phyloP scores from a whole-genome alignment of 2,329 filamentous ascomycete genomes.

The Cladosporium sp. region DNA sequence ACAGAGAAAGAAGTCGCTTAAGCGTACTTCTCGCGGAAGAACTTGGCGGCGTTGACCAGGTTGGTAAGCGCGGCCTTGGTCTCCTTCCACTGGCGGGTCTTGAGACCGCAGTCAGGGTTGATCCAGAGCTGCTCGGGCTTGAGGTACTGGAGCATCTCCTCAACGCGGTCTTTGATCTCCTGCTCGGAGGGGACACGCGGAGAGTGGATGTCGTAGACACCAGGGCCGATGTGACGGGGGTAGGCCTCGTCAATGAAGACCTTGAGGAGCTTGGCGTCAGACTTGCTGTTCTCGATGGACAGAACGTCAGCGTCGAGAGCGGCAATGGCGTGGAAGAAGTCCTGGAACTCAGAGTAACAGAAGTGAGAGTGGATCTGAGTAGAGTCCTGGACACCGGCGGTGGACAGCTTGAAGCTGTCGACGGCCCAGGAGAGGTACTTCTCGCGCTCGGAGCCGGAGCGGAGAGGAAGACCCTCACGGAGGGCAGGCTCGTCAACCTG shows the following conservation, averaged over 20 bases:
- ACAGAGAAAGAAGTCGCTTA: conserved; percentile 9
- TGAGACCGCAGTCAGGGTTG: conserved; percentile 98
- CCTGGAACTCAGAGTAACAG: conserved; percentile 99
- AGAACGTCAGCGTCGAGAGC: conserved; percentile 97
- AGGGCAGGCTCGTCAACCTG: conserved; percentile 99
- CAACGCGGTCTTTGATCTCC: conserved; percentile 93
- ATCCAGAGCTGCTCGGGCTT: conserved; percentile 99
- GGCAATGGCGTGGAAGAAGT: conserved; percentile 99
- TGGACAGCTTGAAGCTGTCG: conserved; percentile 93
- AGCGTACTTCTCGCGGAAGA: conserved; percentile 65
- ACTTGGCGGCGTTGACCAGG: conserved; percentile 98
- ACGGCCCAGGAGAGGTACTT: conserved; percentile 97
- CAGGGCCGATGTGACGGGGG: conserved; percentile 95
- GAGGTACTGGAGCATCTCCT: conserved; percentile 95
- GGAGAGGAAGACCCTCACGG: conserved; percentile 97
- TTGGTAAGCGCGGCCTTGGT: conserved; percentile 93
- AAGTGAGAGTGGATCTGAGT: conserved; percentile 99
- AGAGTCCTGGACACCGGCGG: conserved; percentile 84
- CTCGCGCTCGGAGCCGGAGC: conserved; percentile 86
- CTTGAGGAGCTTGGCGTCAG: conserved; percentile 96
- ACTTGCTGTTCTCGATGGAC: conserved; percentile 99
- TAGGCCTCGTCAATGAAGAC: conserved; percentile 98
- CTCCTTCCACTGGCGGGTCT: conserved; percentile 98
- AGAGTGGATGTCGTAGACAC: conserved; percentile 99
- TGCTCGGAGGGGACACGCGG: conserved; percentile 94